Evolutionary conservation across 805 yeast species (phyloP).

Genomic region (Clavispora vitiphila): DNA sequence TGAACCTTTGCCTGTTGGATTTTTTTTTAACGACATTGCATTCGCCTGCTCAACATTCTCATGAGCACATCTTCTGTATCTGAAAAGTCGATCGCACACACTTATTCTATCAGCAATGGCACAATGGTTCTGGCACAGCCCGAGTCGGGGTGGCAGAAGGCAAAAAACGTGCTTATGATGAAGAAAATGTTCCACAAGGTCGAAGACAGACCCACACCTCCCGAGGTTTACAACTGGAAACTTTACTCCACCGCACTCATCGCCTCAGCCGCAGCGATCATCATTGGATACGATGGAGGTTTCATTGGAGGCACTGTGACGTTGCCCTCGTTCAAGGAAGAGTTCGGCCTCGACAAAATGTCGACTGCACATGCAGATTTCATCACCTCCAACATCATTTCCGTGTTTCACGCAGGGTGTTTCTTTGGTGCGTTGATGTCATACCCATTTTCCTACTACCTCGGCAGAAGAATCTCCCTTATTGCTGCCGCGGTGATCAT

Average conservation of each 20-base stretch:
- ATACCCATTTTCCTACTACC: slow-evolving; percentile 31
- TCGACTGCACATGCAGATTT: slow-evolving; percentile 15
- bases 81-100: not conserved
- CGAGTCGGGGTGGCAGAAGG: slow-evolving; percentile 5
- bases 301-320: slow-evolving; percentile 39
- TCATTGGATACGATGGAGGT: slow-evolving; percentile 39
- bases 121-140: not conserved
- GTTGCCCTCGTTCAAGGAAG: slow-evolving; percentile 25
- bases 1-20: not conserved
- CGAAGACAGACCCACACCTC: slow-evolving; percentile 38
- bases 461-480: slow-evolving; percentile 29
- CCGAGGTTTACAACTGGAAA: slow-evolving; percentile 31
- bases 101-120: not conserved
- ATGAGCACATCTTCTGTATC: not conserved
- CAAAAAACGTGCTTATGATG: slow-evolving; percentile 11
- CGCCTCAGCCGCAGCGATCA: slow-evolving; percentile 36
- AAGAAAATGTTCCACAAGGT: slow-evolving; percentile 23
- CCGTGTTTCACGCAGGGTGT: slow-evolving; percentile 38
- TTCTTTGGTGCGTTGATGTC: slow-evolving; percentile 36
- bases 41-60: not conserved
- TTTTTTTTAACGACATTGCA: not conserved
- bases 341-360: slow-evolving; percentile 27
- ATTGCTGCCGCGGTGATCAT: slow-evolving; percentile 27
- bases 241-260: slow-evolving; percentile 31
- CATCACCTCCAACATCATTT: slow-evolving; percentile 30